Conservation (phyloP, 345 rosid genomes). For the Syzygium aqueum region DNA sequence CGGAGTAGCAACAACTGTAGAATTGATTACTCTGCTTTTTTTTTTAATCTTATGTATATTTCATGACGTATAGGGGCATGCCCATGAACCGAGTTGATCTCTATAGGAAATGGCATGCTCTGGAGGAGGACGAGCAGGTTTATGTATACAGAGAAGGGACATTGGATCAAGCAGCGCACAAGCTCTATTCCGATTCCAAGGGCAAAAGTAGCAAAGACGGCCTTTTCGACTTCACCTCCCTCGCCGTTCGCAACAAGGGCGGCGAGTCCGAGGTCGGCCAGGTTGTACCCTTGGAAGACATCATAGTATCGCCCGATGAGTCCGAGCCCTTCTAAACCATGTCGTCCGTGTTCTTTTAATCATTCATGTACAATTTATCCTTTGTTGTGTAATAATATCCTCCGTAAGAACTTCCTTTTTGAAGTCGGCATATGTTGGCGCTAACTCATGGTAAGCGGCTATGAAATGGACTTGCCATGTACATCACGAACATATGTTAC, state of each 20-base stretch:
- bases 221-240: neutral
- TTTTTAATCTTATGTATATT: neutral
- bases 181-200: neutral
- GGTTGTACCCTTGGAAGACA: constrained; percentile 23
- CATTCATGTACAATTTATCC: neutral
- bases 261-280: neutral
- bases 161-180: constrained; percentile 13
- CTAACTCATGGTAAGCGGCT: neutral
- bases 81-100: constrained; percentile 17
- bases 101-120: constrained; percentile 24
- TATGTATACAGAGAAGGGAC: constrained; percentile 48
- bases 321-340: neutral
- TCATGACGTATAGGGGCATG: constrained; percentile 22
- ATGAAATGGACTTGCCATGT: neutral
- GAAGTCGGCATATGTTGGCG: neutral
- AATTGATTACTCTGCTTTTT: neutral
- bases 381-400: neutral
- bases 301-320: neutral
- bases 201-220: neutral
- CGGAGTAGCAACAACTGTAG: neutral
- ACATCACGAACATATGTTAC: rapidly evolving
- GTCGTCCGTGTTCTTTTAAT: neutral
- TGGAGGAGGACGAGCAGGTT: constrained; percentile 28
- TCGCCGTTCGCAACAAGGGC: neutral
- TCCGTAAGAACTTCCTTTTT: neutral